These are phyloP conservation scores for Ploettnerulaceae sp. DNA, from an alignment of 2,329 filamentous ascomycete species.

Conservation along the genomic window DNA sequence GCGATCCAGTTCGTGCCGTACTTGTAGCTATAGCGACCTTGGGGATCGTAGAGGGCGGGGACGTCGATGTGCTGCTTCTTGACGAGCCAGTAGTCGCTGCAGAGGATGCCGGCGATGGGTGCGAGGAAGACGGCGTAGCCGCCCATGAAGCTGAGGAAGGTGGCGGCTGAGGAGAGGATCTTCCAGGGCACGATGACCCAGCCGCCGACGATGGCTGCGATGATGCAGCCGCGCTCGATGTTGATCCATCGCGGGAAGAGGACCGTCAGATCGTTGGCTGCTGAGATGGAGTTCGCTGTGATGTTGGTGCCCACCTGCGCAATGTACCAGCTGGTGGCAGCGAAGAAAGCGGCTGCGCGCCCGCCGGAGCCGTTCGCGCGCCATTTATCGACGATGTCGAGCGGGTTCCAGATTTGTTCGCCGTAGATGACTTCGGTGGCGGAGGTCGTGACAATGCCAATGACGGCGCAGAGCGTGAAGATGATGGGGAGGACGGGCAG, in stretches of 20 bases:
- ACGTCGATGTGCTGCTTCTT: conserved; percentile 35
- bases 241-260: conserved; percentile 51
- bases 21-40: conserved; percentile 16
- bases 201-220: conserved; percentile 48
- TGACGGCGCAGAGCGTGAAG: conserved; percentile 34
- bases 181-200: conserved; percentile 63
- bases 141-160: conserved; percentile 60
- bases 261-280: conserved; percentile 52
- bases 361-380: conserved; percentile 40
- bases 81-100: conserved; percentile 44
- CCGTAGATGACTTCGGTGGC: conserved; percentile 50
- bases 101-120: conserved; percentile 54
- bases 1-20: conserved; percentile 20
- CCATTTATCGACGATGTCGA: conserved; percentile 43
- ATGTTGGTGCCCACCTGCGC: conserved; percentile 53
- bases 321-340: conserved; percentile 48
- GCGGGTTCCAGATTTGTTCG: conserved; percentile 45
- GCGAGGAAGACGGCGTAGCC: conserved; percentile 60
- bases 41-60: conserved; percentile 35
- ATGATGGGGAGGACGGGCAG: conserved; percentile 29
- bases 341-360: conserved; percentile 44
- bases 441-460: conserved; percentile 55
- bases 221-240: conserved; percentile 50
- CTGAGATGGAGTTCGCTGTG: conserved; percentile 50
- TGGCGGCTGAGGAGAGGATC: conserved; percentile 53